Base-by-base conservation (phyloP, 148 eudicot species). In the Chenopodium album region DNA sequence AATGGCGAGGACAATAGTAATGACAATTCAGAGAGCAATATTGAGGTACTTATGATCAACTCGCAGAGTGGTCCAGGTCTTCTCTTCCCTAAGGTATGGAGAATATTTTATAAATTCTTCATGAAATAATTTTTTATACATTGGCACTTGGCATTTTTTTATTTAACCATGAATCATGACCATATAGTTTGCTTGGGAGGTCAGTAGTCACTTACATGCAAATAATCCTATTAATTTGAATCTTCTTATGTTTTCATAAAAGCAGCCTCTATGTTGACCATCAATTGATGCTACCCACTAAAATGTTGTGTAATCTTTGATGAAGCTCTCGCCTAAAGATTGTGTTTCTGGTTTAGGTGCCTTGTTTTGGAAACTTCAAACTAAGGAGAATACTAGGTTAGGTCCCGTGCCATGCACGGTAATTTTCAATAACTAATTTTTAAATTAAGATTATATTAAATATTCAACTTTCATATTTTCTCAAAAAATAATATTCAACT, bases 31-130 rank as follows among this genome's bases (percentile, higher is more conserved):
- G 84, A 44, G 76, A 85, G 81, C 76, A 82, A 84, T 75, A 74
- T 91, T 75, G 92, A 91, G 84, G 93, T 91, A 79, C 93, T 91
- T 75, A 89, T 91, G 93, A 91, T 91, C 70, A 88, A 79, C 86
- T 80, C 90, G 68, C 87, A 83, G 31, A 88, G 89, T 84, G 93
- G 92, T 75, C 86, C 88, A 9, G 92, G 92, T 85, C 92, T 91
- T 89, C 91, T 91, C 75, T 91, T 91, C 80, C 93, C 93, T 8
- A 91, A 91, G 93, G 93, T 89, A 82, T 20, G 69, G 34, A 16
- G 16, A 23, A 9, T 32, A 22, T 7, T 3, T 46, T 81, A 52
- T 79, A 20, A n/a, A 12, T 29, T 67, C 6, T 73, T 73, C 62
- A 1, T 19, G 26, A 48, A 37, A 48, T 48, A 31, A 31, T 11